Percentiles rank a stretch among this genome's conserved stretches.
Evolutionary conservation across 768 basidiomycete species (phyloP).

Genomic region (Lyophyllum semitale): DNA sequence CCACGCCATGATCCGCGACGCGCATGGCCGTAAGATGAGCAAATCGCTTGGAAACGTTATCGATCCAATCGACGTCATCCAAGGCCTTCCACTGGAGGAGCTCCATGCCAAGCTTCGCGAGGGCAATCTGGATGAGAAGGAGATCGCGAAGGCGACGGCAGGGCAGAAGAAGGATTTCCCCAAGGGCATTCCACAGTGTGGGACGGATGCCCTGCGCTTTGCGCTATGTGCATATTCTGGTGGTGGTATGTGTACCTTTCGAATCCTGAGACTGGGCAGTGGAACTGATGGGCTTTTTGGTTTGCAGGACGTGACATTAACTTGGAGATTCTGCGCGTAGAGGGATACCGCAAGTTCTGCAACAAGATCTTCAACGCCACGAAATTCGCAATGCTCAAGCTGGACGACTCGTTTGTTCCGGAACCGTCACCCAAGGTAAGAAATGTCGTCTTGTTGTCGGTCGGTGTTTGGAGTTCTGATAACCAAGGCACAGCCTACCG

Average conservation of each 20-base stretch:
- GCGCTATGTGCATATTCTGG: slow-evolving; percentile 93
- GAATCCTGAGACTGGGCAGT: not conserved
- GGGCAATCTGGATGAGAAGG: slow-evolving; percentile 93
- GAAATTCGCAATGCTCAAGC: slow-evolving; percentile 98
- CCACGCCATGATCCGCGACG: slow-evolving; percentile 98
- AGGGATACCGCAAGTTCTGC: slow-evolving; percentile 99
- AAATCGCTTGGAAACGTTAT: slow-evolving; percentile 98
- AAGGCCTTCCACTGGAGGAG: slow-evolving; percentile 75
- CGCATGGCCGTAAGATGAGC: slow-evolving; percentile 98
- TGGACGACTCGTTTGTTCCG: slow-evolving; percentile 84
- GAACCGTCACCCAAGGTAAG: slow-evolving; percentile 66
- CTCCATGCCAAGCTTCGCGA: slow-evolving; percentile 85
- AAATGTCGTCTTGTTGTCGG: not conserved
- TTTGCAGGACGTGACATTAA: slow-evolving; percentile 92
- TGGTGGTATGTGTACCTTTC: slow-evolving; percentile 54
- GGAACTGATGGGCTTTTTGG: not conserved
- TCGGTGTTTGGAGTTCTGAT: not conserved
- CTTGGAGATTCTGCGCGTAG: slow-evolving; percentile 91
- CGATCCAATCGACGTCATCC: slow-evolving; percentile 94
- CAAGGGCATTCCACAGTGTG: slow-evolving; percentile 98
- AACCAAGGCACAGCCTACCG: slow-evolving; percentile 63
- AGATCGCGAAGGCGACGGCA: slow-evolving; percentile 85
- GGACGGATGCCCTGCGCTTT: slow-evolving; percentile 94
- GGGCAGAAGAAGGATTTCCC: slow-evolving; percentile 99
- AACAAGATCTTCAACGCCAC: slow-evolving; percentile 99